Evolutionary conservation across 2,329 filamentous ascomycete genomes (phyloP), one percentile per base, ranked within the genome.

Genomic region (Alternaria brassicae): DNA sequence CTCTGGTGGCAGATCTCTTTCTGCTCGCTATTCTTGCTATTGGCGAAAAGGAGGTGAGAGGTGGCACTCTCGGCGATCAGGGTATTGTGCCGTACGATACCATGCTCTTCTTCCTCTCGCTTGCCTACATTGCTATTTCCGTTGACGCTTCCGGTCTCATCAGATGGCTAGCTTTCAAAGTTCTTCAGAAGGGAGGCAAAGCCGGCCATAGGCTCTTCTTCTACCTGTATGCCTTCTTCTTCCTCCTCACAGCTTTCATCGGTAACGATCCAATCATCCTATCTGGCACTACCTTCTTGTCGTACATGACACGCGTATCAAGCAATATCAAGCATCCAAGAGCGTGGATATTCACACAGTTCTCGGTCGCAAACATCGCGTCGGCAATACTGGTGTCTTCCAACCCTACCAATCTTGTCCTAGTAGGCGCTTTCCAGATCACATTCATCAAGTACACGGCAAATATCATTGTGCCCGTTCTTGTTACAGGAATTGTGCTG

Each of bases 301-400:
- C 89, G 3, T 92, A 92, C 75, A 91, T 92, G 88, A 92, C 89
- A 0, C 82, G 89, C 6, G 89, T 91, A 0, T 91, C 89, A 0
- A 88, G 85, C 75, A 92, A 92, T 64, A 92, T 92, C 58, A 78
- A 84, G 10, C 86, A 90, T 56, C 89, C 90, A 0, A 81, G 87
- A 68, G 90, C 90, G 0, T 92, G 90, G 89, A 91, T 92, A 21
- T 84, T 87, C 66, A 86, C 85, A 2, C 90, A 92, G 58, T 92
- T 92, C 57, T 85, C 89, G 15, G 76, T 91, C 1, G 89, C 89
- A 51, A 92, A 92, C 61, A 89, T 92, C 47, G 87, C 87, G 2
- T 92, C 90, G 0, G 89, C 90, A 0, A 90, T 92, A 23, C 80
- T 93, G 12, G 90, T 93, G 9, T 92, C 90, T 0, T 92, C 89